Percentiles rank a stretch among this genome's conserved stretches.
Evolutionary conservation across 805 yeast species (phyloP).

Genomic region (Ogataea parapolymorpha): DNA sequence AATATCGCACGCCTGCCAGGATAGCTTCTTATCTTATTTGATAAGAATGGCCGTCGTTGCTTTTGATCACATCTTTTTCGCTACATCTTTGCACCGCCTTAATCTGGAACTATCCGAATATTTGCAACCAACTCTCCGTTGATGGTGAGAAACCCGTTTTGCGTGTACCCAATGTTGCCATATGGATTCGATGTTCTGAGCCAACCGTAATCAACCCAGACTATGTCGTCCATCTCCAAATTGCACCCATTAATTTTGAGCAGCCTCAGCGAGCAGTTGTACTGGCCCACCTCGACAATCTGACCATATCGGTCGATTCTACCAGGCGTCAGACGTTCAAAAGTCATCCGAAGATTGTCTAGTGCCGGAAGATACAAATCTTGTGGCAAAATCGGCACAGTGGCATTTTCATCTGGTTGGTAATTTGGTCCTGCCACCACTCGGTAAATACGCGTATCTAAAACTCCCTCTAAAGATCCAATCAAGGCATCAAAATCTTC

Average conservation of each 20-base stretch:
- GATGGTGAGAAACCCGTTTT: conserved; percentile 16
- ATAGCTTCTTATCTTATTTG: not conserved
- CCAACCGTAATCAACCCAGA: conserved; percentile 26
- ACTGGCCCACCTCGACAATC: conserved; percentile 25
- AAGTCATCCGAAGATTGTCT: conserved; percentile 39
- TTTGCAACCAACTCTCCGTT: conserved; percentile 23
- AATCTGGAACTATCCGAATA: conserved; percentile 16
- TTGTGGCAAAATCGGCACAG: conserved; percentile 15
- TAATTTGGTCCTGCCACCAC: conserved; percentile 6
- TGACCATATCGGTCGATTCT: conserved; percentile 39
- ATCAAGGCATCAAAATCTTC: conserved; percentile 14
- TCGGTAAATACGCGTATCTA: conserved; percentile 9
- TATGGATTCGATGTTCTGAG: not conserved
- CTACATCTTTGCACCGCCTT: conserved; percentile 3
- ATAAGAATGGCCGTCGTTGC: not conserved
- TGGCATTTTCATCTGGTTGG: not conserved
- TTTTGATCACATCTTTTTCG: not conserved
- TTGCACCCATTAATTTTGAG: conserved; percentile 27
- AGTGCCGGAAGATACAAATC: conserved; percentile 41
- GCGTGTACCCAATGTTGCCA: conserved; percentile 9
- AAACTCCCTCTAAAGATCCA: conserved; percentile 12
- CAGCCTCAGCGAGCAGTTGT: conserved; percentile 20
- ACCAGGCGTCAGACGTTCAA: conserved; percentile 45
- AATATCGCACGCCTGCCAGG: not conserved
- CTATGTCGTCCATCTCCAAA: conserved; percentile 13